Percentiles rank a stretch among this genome's conserved stretches.
These are phyloP conservation scores for Aegilops longissima DNA, from an alignment of 176 grass and related monocot species.

Conservation along the genomic window DNA sequence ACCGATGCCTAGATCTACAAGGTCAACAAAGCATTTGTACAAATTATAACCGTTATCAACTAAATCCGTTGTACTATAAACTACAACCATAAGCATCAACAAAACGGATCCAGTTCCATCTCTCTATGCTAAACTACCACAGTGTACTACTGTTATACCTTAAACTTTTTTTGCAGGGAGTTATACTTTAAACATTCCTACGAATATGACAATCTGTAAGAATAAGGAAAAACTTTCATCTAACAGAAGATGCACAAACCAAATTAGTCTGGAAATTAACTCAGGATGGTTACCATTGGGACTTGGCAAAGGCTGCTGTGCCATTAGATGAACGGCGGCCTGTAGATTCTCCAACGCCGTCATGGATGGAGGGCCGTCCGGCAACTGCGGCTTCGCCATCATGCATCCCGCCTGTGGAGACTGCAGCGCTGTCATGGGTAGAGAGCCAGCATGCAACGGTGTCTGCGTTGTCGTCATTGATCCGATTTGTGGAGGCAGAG, in stretches of 20 bases:
- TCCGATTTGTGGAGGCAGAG: no score
- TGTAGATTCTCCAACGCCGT: background rate
- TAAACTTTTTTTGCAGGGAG: background rate
- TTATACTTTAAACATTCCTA: background rate
- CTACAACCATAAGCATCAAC: background rate
- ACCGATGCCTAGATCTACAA: no score
- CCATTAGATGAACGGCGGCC: background rate
- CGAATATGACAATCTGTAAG: no score
- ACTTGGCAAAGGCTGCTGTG: background rate
- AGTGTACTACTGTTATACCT: background rate
- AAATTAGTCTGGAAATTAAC: slow-evolving; percentile 22
- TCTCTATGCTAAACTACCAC: background rate
- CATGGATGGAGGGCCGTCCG: background rate
- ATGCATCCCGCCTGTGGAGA: background rate
- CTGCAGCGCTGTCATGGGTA: background rate
- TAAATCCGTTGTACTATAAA: background rate
- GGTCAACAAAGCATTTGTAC: no score
- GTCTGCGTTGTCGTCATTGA: no score
- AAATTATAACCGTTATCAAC: no score
- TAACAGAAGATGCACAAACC: slow-evolving; percentile 29
- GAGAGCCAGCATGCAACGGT: background rate
- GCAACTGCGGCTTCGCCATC: background rate
- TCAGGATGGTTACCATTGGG: slow-evolving; percentile 33
- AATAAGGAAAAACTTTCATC: background rate
- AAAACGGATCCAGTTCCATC: background rate